These are phyloP conservation scores for Saccharata proteae DNA, from an alignment of 2,329 filamentous ascomycete species.

Conservation along the genomic window DNA sequence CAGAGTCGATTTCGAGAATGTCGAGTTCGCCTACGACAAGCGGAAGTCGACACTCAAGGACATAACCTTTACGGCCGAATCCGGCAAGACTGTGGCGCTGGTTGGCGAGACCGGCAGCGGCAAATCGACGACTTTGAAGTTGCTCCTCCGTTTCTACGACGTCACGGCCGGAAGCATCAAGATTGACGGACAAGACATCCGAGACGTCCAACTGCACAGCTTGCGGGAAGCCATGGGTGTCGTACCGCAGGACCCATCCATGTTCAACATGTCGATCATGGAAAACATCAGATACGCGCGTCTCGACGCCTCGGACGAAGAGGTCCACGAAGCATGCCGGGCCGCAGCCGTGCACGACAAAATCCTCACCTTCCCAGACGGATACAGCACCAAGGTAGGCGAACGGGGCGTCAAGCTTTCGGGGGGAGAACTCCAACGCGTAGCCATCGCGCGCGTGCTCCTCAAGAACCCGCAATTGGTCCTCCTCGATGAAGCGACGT, in stretches of 20 bases:
- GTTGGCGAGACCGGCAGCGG: conserved; percentile 52
- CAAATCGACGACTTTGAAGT: conserved; percentile 50
- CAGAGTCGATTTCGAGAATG: conserved; percentile 41
- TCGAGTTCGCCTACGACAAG: conserved; percentile 44
- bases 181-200: conserved; percentile 49
- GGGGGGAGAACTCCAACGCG: conserved; percentile 53
- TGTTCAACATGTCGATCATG: conserved; percentile 54
- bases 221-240: conserved; percentile 48
- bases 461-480: conserved; percentile 73
- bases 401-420: conserved; percentile 39
- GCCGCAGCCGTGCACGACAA: conserved; percentile 53
- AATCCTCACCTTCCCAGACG: conserved; percentile 43
- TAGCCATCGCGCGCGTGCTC: conserved; percentile 60
- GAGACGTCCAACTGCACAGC: conserved; percentile 44
- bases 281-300: conserved; percentile 54
- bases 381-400: conserved; percentile 27
- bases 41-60: conserved; percentile 39
- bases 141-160: conserved; percentile 51
- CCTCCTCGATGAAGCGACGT: conserved; percentile 79
- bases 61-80: conserved; percentile 36
- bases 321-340: conserved; percentile 48
- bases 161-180: conserved; percentile 40
- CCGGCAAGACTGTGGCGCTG: conserved; percentile 46
- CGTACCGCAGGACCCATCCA: conserved; percentile 51
- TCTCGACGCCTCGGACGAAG: conserved; percentile 47